phyloP scores from a whole-genome alignment of 257 asterid genomes.

The Ligustrum vulgare region DNA sequence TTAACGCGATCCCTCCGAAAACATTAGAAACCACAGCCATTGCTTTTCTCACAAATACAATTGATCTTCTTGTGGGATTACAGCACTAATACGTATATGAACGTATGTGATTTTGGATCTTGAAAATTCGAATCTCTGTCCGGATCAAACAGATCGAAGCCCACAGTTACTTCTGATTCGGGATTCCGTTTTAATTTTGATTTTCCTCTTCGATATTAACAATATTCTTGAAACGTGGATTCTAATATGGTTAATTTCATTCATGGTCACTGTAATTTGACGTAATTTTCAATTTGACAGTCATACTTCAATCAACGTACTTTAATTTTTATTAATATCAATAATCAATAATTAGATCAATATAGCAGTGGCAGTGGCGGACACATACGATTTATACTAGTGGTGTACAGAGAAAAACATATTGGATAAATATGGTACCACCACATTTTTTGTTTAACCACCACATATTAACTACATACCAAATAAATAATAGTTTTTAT shows the following conservation, averaged over 20 bases:
- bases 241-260: neutral
- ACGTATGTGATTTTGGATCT: constrained; percentile 23
- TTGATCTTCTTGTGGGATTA: neutral
- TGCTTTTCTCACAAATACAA: constrained; percentile 9
- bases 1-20: constrained; percentile 38
- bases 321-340: constrained; percentile 2
- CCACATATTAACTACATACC: no score
- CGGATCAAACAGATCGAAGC: constrained; percentile 21
- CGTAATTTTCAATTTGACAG: no score
- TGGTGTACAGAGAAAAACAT: no score
- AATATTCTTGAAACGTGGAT: neutral
- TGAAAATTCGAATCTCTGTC: constrained; percentile 25
- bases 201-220: neutral
- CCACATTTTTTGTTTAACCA: no score
- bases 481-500: no score
- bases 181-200: constrained; percentile 5
- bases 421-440: no score
- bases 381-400: no score
- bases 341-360: no score
- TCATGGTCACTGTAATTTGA: no score
- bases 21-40: constrained; percentile 44
- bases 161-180: constrained; percentile 19
- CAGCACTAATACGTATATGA: neutral
- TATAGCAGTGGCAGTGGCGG: no score
- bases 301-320: no score